Evolutionary conservation across 2,329 filamentous ascomycete genomes (phyloP).

Genomic region (Penicillium occitanis): DNA sequence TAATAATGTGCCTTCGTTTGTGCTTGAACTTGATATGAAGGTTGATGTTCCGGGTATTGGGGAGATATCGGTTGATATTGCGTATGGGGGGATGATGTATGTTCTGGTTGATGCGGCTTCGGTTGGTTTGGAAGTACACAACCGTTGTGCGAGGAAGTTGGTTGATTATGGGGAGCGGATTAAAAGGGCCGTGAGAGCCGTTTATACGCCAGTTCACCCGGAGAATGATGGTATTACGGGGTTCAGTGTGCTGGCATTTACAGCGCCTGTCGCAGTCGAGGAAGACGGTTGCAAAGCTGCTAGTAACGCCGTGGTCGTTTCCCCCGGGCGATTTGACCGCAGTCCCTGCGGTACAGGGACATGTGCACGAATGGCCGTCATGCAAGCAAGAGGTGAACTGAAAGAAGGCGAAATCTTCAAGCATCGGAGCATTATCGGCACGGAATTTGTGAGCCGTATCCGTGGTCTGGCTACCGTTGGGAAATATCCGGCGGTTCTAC

Average conservation of each 20-base stretch:
- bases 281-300: conserved; percentile 31
- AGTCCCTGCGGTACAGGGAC: conserved; percentile 51
- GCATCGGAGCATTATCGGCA: conserved; percentile 47
- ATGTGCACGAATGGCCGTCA: conserved; percentile 45
- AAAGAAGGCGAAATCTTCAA: conserved; percentile 39
- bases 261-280: conserved; percentile 32
- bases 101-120: conserved; percentile 43
- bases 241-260: conserved; percentile 44
- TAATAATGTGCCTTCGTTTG: conserved; percentile 49
- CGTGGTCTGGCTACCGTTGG: conserved; percentile 41
- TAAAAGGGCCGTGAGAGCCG: conserved; percentile 40
- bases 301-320: conserved; percentile 47
- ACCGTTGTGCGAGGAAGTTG: conserved; percentile 27
- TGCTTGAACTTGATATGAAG: conserved; percentile 40
- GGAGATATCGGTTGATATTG: conserved; percentile 44
- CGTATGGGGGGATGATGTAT: conserved; percentile 51
- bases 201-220: conserved; percentile 44
- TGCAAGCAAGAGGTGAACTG: conserved; percentile 45
- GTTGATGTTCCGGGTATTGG: conserved; percentile 46
- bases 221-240: conserved; percentile 46
- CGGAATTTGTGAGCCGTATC: conserved; percentile 45
- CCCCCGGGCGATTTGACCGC: conserved; percentile 48
- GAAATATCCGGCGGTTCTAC: conserved; percentile 41
- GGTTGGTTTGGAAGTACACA: conserved; percentile 27
- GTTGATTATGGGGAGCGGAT: conserved; percentile 47